Evolutionary conservation across 1,139 yeast genomes (phyloP).

Genomic region (Geotrichum klebahnii): DNA sequence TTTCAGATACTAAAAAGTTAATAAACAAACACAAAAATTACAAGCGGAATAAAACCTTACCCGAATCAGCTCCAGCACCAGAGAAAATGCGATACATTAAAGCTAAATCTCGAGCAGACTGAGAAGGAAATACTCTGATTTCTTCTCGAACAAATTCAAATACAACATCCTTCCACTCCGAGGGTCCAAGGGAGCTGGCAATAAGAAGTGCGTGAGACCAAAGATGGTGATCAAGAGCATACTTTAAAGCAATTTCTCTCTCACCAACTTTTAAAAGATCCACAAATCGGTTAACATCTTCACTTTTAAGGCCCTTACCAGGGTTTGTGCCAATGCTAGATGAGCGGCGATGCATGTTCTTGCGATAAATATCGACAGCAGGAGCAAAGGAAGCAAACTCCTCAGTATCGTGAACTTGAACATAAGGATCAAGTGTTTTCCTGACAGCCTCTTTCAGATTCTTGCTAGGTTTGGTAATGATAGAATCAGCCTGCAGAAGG

Average conservation of each 20-base stretch:
- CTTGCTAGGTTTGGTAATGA: constrained; percentile 22
- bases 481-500: constrained; percentile 31
- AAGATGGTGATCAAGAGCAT: constrained; percentile 59
- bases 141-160: constrained; percentile 48
- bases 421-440: constrained; percentile 19
- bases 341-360: constrained; percentile 16
- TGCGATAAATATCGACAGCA: constrained; percentile 21
- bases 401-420: constrained; percentile 23
- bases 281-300: constrained; percentile 35
- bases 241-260: constrained; percentile 59
- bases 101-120: constrained; percentile 52
- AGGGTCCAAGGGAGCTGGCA: constrained; percentile 62
- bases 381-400: constrained; percentile 20
- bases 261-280: constrained; percentile 56
- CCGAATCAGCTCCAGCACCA: constrained; percentile 56
- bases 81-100: constrained; percentile 59
- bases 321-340: constrained; percentile 29
- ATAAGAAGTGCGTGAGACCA: constrained; percentile 76
- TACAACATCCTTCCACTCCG: constrained; percentile 57
- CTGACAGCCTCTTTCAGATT: constrained; percentile 17
- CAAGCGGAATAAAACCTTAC: constrained; percentile 16
- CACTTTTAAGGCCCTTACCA: constrained; percentile 33
- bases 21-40: background rate
- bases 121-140: constrained; percentile 38
- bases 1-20: constrained; percentile 19